Conservation (phyloP, 1,284 basidiomycete genomes). For the Sanghuangporus sanghuang region DNA sequence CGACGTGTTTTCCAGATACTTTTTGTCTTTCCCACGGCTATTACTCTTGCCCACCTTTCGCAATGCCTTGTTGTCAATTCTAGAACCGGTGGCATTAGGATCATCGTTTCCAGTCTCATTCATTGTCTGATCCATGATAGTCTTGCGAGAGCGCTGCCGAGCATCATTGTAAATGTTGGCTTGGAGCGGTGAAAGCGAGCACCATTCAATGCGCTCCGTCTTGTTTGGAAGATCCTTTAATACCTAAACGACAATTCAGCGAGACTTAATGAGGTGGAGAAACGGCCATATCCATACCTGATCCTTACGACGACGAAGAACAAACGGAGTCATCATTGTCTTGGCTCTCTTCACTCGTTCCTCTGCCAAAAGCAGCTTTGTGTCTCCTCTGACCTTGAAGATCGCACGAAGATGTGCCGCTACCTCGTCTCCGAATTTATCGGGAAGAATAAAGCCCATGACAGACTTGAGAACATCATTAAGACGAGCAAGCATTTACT, state of each 20-base stretch:
- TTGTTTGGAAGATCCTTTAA: constrained; percentile 91
- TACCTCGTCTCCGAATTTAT: constrained; percentile 75
- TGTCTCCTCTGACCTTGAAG: constrained; percentile 93
- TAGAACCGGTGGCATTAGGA: constrained; percentile 29
- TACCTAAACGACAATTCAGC: constrained; percentile 48
- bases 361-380: constrained; percentile 81
- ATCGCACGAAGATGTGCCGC: constrained; percentile 80
- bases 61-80: constrained; percentile 34
- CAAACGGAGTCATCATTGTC: constrained; percentile 99
- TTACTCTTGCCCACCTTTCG: constrained; percentile 31
- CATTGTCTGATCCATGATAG: constrained; percentile 52
- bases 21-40: constrained; percentile 52
- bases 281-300: constrained; percentile 44
- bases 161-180: constrained; percentile 83
- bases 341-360: constrained; percentile 92
- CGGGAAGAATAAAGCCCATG: constrained; percentile 96
- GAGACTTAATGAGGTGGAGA: not conserved
- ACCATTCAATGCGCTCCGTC: constrained; percentile 89
- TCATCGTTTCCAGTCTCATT: constrained; percentile 31
- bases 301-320: constrained; percentile 91
- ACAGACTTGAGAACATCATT: constrained; percentile 59
- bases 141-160: constrained; percentile 80
- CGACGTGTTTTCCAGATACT: constrained; percentile 72
- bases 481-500: constrained; percentile 12
- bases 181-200: constrained; percentile 87